Evolutionary conservation across 306 rosid species (phyloP).

Genomic region (Rosa chinensis): DNA sequence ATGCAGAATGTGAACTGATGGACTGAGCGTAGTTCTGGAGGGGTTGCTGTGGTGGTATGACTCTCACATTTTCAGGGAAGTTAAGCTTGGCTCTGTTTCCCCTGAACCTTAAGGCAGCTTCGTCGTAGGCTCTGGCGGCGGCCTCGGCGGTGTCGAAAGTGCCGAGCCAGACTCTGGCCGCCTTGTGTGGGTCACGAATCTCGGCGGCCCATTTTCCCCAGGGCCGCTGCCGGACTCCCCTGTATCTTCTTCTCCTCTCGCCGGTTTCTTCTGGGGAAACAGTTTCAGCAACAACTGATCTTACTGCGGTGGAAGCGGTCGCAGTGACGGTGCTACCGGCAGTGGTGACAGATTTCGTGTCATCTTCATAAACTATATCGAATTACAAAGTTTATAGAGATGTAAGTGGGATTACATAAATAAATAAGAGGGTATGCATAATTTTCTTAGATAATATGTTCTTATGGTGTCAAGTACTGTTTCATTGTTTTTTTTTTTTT

Average conservation of each 20-base stretch:
- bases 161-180: conserved; percentile 97
- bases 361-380: conserved; percentile 40
- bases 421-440: too few relatives aligned
- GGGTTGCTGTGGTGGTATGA: conserved; percentile 30
- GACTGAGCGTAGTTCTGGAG: not conserved
- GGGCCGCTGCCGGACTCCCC: conserved; percentile 96
- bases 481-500: not conserved
- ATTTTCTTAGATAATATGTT: not conserved
- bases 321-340: not conserved
- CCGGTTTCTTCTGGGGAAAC: conserved; percentile 48
- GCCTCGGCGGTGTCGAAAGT: conserved; percentile 96
- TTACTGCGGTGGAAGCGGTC: not conserved
- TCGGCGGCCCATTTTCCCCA: conserved; percentile 99
- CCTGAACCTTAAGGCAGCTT: conserved; percentile 86
- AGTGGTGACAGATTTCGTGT: conserved; percentile 1
- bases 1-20: not conserved
- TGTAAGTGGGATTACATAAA: not conserved
- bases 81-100: conserved; percentile 95
- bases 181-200: conserved; percentile 92
- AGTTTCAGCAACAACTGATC: conserved; percentile 24
- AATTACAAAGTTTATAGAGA: not conserved
- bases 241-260: conserved; percentile 67
- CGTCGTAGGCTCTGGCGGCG: conserved; percentile 93
- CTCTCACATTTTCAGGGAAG: conserved; percentile 81
- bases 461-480: not conserved